Conservation (phyloP, 345 rosid species). For the Geranium brycei region DNA sequence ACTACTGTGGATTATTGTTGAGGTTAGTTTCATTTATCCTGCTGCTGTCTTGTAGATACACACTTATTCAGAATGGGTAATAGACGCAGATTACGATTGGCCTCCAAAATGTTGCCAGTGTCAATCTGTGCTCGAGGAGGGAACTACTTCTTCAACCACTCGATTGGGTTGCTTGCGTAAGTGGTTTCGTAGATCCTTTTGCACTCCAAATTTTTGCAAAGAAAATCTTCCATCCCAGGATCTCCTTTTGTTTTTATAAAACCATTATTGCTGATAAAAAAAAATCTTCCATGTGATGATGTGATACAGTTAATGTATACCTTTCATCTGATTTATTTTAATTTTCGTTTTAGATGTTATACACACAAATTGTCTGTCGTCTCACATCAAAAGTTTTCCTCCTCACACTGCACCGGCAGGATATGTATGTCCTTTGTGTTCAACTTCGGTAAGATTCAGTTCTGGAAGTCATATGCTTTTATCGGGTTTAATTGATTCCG, state of each 20-base stretch:
- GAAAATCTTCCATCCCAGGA: constrained; percentile 1
- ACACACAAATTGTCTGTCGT: constrained; percentile 79
- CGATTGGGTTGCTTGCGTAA: constrained; percentile 98
- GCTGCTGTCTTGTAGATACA: constrained; percentile 40
- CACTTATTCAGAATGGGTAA: constrained; percentile 99
- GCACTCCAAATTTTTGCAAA: background rate
- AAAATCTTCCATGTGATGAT: too few species aligned
- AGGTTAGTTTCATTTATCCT: constrained; percentile 6
- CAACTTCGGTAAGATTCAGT: constrained; percentile 49
- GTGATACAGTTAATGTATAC: too few species aligned
- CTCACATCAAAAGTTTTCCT: constrained; percentile 79
- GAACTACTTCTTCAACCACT: constrained; percentile 49
- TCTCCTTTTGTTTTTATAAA: background rate
- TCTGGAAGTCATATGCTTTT: too few species aligned
- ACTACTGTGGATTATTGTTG: background rate
- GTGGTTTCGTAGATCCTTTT: constrained; percentile 17
- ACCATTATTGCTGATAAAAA: constrained; percentile 1
- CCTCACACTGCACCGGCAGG: constrained; percentile 97
- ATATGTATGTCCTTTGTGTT: constrained; percentile 75
- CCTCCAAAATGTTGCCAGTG: constrained; percentile 85
- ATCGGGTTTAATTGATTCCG: too few species aligned
- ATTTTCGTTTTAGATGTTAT: constrained; percentile 47
- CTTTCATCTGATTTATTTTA: too few species aligned
- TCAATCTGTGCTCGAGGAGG: constrained; percentile 61
- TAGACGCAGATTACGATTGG: constrained; percentile 97